Evolutionary conservation across 805 yeast genomes (phyloP).

Genomic region (Cyberlindnera americana): DNA sequence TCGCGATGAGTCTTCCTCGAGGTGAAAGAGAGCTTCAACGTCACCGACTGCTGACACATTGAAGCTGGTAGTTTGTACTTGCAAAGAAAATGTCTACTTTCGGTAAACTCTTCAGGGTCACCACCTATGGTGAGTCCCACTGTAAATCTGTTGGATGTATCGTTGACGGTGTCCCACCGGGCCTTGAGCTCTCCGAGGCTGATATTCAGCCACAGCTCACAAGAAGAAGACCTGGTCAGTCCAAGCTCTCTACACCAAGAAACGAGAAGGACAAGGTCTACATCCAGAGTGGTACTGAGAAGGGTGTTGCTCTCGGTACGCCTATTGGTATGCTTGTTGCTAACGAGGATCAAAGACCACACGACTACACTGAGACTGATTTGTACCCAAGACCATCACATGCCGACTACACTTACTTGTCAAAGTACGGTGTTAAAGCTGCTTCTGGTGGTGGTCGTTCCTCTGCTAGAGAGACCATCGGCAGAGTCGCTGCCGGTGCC

Average conservation of each 20-base stretch:
- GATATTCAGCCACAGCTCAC: slow-evolving; percentile 95
- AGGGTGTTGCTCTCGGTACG: slow-evolving; percentile 87
- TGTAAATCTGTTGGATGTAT: slow-evolving; percentile 97
- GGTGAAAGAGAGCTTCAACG: not conserved
- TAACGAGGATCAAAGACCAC: slow-evolving; percentile 96
- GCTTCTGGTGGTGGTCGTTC: slow-evolving; percentile 98
- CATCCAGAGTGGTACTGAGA: slow-evolving; percentile 93
- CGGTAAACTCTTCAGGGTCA: slow-evolving; percentile 64
- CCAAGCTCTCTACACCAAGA: slow-evolving; percentile 89
- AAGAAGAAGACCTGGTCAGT: slow-evolving; percentile 97
- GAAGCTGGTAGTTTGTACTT: too few species aligned
- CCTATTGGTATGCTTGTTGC: slow-evolving; percentile 92
- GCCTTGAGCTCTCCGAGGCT: slow-evolving; percentile 74
- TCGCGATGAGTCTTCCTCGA: slow-evolving; percentile 1
- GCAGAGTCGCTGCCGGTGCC: slow-evolving; percentile 98
- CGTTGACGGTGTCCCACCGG: slow-evolving; percentile 98
- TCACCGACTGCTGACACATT: too few species aligned
- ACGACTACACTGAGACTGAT: slow-evolving; percentile 94
- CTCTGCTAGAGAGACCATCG: slow-evolving; percentile 96
- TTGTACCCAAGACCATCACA: slow-evolving; percentile 96
- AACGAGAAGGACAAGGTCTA: slow-evolving; percentile 91
- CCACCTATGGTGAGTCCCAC: slow-evolving; percentile 98
- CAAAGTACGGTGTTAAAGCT: slow-evolving; percentile 90
- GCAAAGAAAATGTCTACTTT: slow-evolving; percentile 60
- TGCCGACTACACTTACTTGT: slow-evolving; percentile 91